Evolutionary conservation across 345 rosid genomes (phyloP).

Genomic region (Salix udensis): DNA sequence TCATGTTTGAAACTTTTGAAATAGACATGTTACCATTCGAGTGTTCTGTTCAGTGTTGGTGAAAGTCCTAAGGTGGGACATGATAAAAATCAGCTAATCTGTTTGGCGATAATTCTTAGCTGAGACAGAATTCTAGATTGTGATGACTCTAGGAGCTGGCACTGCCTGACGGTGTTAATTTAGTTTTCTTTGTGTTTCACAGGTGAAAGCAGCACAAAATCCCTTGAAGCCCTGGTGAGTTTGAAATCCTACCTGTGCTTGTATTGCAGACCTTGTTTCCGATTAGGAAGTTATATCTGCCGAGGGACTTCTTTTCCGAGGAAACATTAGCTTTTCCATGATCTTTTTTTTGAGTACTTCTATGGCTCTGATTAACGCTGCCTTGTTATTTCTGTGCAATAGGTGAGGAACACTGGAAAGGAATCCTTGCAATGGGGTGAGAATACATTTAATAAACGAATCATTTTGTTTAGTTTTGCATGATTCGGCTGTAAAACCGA

Average conservation of each 20-base stretch:
- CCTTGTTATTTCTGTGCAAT: conserved; percentile 4
- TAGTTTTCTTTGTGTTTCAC: conserved; percentile 15
- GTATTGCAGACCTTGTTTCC: neutral
- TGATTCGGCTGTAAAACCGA: too few species aligned
- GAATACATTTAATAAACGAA: conserved; percentile 9
- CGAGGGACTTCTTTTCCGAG: too few species aligned
- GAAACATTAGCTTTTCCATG: neutral
- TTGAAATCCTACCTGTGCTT: neutral
- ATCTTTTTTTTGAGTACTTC: neutral
- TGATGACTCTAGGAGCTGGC: neutral
- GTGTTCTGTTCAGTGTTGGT: neutral
- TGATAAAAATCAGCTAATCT: neutral
- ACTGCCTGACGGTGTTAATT: neutral
- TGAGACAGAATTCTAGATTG: neutral
- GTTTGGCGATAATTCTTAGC: neutral
- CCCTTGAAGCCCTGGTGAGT: conserved; percentile 85
- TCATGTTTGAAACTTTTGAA: neutral
- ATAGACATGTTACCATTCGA: neutral
- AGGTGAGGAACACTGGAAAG: conserved; percentile 89
- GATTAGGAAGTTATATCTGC: neutral
- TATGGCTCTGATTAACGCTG: neutral
- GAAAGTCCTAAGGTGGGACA: neutral
- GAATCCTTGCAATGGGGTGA: conserved; percentile 93
- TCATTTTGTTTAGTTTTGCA: neutral
- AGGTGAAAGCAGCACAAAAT: conserved; percentile 72